Evolutionary conservation across 441 rosid species (phyloP).

Genomic region (Erysimum pusillum): DNA sequence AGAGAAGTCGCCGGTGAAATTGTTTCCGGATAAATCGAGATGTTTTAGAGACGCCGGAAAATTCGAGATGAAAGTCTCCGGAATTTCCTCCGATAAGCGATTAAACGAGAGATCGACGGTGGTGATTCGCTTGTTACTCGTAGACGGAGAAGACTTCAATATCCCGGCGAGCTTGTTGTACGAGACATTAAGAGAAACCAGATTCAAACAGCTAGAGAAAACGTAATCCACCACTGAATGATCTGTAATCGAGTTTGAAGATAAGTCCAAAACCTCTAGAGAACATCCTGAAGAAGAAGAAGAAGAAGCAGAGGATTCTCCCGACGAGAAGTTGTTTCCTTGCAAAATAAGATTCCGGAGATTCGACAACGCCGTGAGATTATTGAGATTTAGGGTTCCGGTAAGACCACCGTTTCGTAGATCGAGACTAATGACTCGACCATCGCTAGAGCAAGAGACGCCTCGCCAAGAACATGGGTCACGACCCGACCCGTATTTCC

Average conservation of each 20-base stretch:
- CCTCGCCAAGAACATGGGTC: constrained; percentile 81
- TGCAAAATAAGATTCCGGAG: constrained; percentile 62
- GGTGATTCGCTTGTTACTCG: too few species aligned
- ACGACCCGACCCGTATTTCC: constrained; percentile 57
- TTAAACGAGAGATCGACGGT: constrained; percentile 70
- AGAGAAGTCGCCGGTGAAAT: constrained; percentile 73
- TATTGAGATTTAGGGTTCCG: constrained; percentile 60
- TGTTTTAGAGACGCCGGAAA: constrained; percentile 58
- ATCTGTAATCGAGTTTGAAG: constrained; percentile 38
- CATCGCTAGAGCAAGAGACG: constrained; percentile 66
- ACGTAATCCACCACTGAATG: constrained; percentile 41
- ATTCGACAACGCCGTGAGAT: constrained; percentile 61
- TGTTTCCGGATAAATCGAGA: constrained; percentile 75
- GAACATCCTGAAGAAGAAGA: too few species aligned
- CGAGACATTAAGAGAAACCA: constrained; percentile 33
- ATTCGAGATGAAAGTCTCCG: constrained; percentile 51
- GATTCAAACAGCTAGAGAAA: constrained; percentile 31
- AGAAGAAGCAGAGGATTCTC: constrained; percentile 47
- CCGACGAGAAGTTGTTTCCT: constrained; percentile 66
- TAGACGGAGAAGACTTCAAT: constrained; percentile 45
- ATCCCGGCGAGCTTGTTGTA: constrained; percentile 56
- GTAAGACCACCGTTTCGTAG: constrained; percentile 64
- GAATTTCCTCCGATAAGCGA: constrained; percentile 68
- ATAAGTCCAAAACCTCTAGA: constrained; percentile 36
- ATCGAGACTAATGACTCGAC: constrained; percentile 64